Percentiles rank a stretch among this genome's conserved stretches.
Evolutionary conservation across 2,329 filamentous ascomycete species (phyloP).

Genomic region (Zymoseptoria ardabiliae): DNA sequence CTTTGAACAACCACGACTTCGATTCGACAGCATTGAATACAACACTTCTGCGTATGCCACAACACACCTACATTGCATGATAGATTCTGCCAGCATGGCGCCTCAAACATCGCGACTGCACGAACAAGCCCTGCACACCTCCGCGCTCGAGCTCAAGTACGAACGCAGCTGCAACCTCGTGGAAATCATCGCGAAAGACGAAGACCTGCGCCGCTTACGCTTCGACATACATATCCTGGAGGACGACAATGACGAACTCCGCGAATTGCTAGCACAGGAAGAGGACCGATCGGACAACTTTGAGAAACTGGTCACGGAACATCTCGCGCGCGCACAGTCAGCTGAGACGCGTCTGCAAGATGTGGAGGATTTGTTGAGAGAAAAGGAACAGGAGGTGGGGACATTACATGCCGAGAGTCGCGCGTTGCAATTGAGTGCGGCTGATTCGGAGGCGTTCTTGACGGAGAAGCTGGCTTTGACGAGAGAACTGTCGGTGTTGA

Average conservation of each 20-base stretch:
- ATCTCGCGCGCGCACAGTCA: conserved; percentile 41
- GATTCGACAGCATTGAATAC: background rate
- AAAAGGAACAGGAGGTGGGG: conserved; percentile 48
- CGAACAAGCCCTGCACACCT: conserved; percentile 46
- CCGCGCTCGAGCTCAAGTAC: conserved; percentile 61
- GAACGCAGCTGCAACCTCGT: conserved; percentile 57
- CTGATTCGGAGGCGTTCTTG: conserved; percentile 64
- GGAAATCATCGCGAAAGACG: conserved; percentile 64
- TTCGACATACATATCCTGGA: conserved; percentile 64
- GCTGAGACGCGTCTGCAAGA: conserved; percentile 39
- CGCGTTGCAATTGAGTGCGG: conserved; percentile 57
- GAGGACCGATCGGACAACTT: conserved; percentile 54
- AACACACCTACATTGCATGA: background rate
- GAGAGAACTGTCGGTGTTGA: conserved; percentile 52
- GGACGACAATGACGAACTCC: conserved; percentile 64
- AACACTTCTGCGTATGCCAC: background rate
- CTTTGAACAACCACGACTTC: background rate
- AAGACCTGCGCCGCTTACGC: conserved; percentile 63
- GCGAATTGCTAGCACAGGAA: conserved; percentile 53
- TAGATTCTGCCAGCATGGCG: conserved; percentile 15
- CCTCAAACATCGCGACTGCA: conserved; percentile 28
- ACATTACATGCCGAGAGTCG: conserved; percentile 63
- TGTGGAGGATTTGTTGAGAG: conserved; percentile 45
- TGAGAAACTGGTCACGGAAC: conserved; percentile 43
- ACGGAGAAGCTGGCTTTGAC: conserved; percentile 57